Conservation (phyloP, 2,329 filamentous ascomycete genomes). For the Colletotrichum aenigma region DNA sequence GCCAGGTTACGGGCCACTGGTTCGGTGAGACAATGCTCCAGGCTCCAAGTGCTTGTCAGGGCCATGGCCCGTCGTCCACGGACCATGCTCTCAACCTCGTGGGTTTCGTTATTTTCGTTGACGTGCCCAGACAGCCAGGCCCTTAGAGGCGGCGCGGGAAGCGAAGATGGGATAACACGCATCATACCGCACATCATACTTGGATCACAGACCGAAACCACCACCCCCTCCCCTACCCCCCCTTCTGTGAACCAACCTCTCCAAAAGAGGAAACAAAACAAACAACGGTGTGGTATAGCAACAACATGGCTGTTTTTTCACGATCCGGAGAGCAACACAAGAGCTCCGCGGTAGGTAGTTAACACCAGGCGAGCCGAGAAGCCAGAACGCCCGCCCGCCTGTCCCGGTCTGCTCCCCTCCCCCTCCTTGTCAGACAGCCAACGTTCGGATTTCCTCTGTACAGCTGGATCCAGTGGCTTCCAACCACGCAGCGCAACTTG, state of each 20-base stretch:
- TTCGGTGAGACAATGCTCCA: not conserved
- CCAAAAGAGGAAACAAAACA: not conserved
- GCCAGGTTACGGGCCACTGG: not conserved
- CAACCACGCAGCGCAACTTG: not conserved
- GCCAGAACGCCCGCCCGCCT: not conserved
- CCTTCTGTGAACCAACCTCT: not conserved
- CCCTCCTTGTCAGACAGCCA: slow-evolving; percentile 10
- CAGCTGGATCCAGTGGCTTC: not conserved
- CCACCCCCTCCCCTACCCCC: not conserved
- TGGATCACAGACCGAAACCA: not conserved
- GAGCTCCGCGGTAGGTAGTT: not conserved
- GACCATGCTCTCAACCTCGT: not conserved
- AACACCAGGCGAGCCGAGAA: not conserved
- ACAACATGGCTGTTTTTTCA: not conserved
- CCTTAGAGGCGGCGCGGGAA: not conserved
- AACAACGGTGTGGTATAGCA: not conserved
- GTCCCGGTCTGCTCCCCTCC: not conserved
- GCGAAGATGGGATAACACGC: not conserved
- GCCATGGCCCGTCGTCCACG: not conserved
- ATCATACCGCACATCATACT: not conserved
- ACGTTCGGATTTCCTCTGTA: not conserved
- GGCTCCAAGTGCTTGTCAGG: not conserved
- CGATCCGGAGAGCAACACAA: not conserved
- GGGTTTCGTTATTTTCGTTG: not conserved
- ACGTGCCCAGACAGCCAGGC: not conserved